Evolutionary conservation across 139 green algal species (phyloP).

Genomic region (Trebouxia sp.): DNA sequence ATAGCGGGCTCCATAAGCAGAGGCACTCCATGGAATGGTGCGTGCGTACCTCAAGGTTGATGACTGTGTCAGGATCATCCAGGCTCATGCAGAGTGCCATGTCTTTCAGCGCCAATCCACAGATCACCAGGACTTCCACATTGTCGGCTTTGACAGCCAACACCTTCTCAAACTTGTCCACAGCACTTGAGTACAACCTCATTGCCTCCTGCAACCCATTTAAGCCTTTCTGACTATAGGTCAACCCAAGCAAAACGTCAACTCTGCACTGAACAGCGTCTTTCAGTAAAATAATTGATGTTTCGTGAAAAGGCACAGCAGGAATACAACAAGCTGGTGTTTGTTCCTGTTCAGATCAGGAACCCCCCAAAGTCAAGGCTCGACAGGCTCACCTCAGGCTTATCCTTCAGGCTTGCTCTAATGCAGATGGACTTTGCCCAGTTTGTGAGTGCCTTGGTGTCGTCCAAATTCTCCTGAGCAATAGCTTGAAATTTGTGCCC

Average conservation of each 20-base stretch:
- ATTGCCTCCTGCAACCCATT: slow-evolving; percentile 9
- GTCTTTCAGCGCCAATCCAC: slow-evolving; percentile 19
- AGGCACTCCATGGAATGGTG: too few species aligned
- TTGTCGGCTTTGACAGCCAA: slow-evolving; percentile 27
- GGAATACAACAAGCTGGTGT: neutral
- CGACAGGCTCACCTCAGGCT: neutral
- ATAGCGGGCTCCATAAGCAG: too few species aligned
- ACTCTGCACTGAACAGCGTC: too few species aligned
- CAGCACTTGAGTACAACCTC: slow-evolving; percentile 29
- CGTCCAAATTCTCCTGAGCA: neutral
- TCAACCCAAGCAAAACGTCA: too few species aligned
- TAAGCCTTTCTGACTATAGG: too few species aligned
- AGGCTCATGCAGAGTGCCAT: slow-evolving; percentile 21
- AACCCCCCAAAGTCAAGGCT: neutral
- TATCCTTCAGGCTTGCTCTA: slow-evolving; percentile 30
- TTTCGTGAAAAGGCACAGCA: too few species aligned
- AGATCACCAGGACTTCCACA: neutral
- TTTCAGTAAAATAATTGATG: too few species aligned
- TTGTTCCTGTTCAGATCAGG: too few species aligned
- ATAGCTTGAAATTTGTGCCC: slow-evolving; percentile 29
- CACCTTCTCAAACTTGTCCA: slow-evolving; percentile 33
- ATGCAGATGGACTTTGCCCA: slow-evolving; percentile 35
- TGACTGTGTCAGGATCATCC: neutral
- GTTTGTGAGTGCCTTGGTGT: slow-evolving; percentile 29
- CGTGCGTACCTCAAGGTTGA: slow-evolving; percentile 5